phyloP scores from a whole-genome alignment of 2,329 filamentous ascomycete species.

The Diplocarpon mali region DNA sequence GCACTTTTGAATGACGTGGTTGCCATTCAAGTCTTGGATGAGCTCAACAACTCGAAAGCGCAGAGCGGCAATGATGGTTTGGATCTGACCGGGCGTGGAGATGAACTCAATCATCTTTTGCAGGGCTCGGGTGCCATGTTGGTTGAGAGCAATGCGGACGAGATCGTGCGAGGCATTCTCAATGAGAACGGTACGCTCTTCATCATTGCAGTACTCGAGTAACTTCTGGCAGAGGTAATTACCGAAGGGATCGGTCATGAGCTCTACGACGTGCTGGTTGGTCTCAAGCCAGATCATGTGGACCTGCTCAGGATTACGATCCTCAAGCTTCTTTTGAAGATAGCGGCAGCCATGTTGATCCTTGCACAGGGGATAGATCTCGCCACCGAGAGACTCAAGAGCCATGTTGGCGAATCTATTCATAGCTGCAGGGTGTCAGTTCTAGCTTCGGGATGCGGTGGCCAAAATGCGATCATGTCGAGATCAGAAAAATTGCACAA shows the following conservation, averaged over 20 bases:
- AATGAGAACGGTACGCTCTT: constrained; percentile 87
- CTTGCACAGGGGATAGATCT: constrained; percentile 87
- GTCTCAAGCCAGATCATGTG: constrained; percentile 94
- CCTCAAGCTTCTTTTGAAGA: constrained; percentile 93
- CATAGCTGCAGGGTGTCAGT: constrained; percentile 38
- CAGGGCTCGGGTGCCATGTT: constrained; percentile 89
- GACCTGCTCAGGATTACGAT: constrained; percentile 70
- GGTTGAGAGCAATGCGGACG: constrained; percentile 88
- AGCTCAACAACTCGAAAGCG: constrained; percentile 78
- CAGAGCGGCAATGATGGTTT: constrained; percentile 78
- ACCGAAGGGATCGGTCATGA: constrained; percentile 98
- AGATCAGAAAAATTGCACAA: too few species aligned
- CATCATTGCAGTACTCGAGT: constrained; percentile 87
- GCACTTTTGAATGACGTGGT: constrained; percentile 98
- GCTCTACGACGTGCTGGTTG: constrained; percentile 83
- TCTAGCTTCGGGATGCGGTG: too few species aligned
- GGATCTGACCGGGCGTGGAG: constrained; percentile 71
- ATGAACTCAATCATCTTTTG: constrained; percentile 99
- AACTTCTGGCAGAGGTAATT: constrained; percentile 99
- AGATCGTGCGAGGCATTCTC: constrained; percentile 80
- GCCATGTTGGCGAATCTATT: constrained; percentile 76
- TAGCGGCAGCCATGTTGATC: constrained; percentile 97
- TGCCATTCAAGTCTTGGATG: constrained; percentile 95
- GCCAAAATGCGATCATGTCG: too few species aligned
- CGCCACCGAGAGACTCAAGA: constrained; percentile 67